These are phyloP conservation scores for Pseudohalonectria lignicola DNA, from an alignment of 2,329 filamentous ascomycete species.

Conservation along the genomic window DNA sequence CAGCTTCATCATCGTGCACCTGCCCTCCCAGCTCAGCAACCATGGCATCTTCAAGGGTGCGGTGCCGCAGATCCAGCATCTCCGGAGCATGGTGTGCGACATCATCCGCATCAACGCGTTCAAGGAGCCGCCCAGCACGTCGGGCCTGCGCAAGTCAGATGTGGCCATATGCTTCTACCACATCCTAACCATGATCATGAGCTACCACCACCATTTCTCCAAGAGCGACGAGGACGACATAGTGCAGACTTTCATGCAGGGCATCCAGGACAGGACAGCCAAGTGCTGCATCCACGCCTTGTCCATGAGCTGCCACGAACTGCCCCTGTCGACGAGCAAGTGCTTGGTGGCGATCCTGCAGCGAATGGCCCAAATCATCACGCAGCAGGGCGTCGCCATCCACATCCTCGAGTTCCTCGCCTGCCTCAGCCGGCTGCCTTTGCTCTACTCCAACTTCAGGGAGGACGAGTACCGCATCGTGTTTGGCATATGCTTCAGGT, in stretches of 20 bases:
- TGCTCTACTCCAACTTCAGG: conserved; percentile 78
- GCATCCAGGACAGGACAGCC: conserved; percentile 78
- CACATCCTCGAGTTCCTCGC: conserved; percentile 96
- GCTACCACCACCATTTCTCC: conserved; percentile 77
- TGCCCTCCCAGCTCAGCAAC: conserved; percentile 82
- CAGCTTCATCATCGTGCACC: conserved; percentile 76
- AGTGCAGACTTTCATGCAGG: conserved; percentile 74
- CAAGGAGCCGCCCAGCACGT: conserved; percentile 68
- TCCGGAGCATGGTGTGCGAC: conserved; percentile 70
- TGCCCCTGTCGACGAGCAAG: conserved; percentile 79
- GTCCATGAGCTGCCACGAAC: conserved; percentile 89
- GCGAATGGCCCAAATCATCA: conserved; percentile 94
- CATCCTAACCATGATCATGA: conserved; percentile 74
- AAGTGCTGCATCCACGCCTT: conserved; percentile 92
- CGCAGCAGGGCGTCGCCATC: conserved; percentile 79
- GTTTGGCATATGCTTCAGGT: conserved; percentile 90
- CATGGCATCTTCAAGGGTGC: conserved; percentile 72
- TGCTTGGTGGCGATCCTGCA: conserved; percentile 76
- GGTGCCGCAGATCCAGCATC: conserved; percentile 61
- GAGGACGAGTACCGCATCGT: conserved; percentile 89
- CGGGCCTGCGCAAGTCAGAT: conserved; percentile 75
- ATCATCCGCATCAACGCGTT: conserved; percentile 70
- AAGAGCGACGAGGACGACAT: conserved; percentile 84
- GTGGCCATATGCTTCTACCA: conserved; percentile 85
- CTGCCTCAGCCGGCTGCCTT: conserved; percentile 71